Evolutionary conservation across 202 grass and related monocot species (phyloP), one percentile per base, ranked within the genome.

Genomic region (Setaria viridis): DNA sequence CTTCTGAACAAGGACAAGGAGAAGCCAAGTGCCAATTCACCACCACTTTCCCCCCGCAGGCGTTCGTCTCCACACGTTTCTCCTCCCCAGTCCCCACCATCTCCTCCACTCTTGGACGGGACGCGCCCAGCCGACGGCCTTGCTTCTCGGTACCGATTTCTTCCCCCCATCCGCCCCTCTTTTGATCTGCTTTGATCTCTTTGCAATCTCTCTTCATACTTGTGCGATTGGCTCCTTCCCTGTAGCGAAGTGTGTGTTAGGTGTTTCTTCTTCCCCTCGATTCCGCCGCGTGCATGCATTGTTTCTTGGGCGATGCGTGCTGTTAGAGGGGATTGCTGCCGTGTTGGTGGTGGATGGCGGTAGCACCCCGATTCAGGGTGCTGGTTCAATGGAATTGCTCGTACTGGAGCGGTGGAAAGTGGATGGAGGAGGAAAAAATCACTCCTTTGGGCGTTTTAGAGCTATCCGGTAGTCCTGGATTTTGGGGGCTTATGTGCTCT

Each of bases 71-170:
- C 43, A 46, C 43, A 46, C 43, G 43, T 46, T 46, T 46, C 43
- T 46, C 43, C 47, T 3, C 47, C 42, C 11, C 17, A 0, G 20
- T 9, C 29, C 7, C 34, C 11, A 16, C 58, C 42, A 2, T 42
- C 35, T 43, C 17, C 63, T 32, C 76, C 2, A 15, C 17, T 19
- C 20, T 35, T 33, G 65, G 30, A 48, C 67, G n/a, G 80, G 11
- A 45, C 37, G 57, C 67, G 16, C 68, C 79, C 51, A 42, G 64
- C 34, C 32, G 47, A 21, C 80, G 14, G 25, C 32, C 21, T 6
- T n/a, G n/a, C 17, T 11, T 79, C 54, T 29, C 9, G 84, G 84
- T 79, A 86, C 42, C 4, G 43, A 85, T 85, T 71, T 37, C 39
- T 79, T 78, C 3, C 25, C 43, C 63, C 33, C 47, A 51, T 51